Evolutionary conservation across 306 rosid genomes (phyloP), one percentile per base, ranked within the genome.

Genomic region (Inga leiocalycina): DNA sequence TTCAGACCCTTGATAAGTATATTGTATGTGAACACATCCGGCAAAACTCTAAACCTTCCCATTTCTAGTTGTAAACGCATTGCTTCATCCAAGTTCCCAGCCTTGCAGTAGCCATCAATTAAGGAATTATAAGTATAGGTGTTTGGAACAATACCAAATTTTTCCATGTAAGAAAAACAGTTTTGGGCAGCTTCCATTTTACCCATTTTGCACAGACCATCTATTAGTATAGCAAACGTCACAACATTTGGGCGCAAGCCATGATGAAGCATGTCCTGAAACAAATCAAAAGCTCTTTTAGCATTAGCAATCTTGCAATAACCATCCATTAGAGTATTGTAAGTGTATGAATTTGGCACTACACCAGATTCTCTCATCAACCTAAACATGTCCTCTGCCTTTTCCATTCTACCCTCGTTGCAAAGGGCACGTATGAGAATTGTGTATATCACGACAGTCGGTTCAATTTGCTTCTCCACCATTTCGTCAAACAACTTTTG

Each of bases 261-360:
- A 20, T 72, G 72, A 37, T 44, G 57, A 4, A 87, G 62, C 92
- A 92, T 79, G 41, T 83, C 75, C 77, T 30, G 67, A 82, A 86
- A 94, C 83, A 90, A 72, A 16, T 79, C 70, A 73, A 91, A 59
- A 34, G 83, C 93, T 45, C 78, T 79, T 79, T 74, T 84, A 39
- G 83, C 86, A 84, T 87, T 72, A 79, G 87, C 84, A 82, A 76
- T 64, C 84, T 89, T 91, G 86, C 86, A 82, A 76, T 94, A 90
- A 61, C 97, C 97, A 89, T 92, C 91, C 87, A 94, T 88, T 57
- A 92, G 81, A 68, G 91, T 89, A 79, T 87, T 84, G 81, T 89
- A 94, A 72, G 90, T 87, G 74, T 90, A 92, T 85, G 88, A 79
- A 84, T 92, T 91, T 0, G 96, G 97, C 0, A 69, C 45, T 66